phyloP scores from a whole-genome alignment of 2,329 filamentous ascomycete species.

The Hirsutella rhossiliensis region DNA sequence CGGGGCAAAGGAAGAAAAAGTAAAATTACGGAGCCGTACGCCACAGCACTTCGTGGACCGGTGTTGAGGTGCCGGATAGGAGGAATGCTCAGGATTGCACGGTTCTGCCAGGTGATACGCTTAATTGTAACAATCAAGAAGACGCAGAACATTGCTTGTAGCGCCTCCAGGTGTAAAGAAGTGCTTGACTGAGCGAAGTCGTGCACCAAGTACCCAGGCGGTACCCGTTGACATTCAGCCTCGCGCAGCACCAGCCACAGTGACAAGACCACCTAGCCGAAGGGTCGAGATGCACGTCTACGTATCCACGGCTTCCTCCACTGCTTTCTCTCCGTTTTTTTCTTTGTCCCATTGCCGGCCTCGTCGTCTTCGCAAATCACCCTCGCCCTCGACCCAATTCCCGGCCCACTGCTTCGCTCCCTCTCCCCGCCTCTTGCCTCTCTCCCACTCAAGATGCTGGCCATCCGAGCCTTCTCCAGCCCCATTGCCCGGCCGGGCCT shows the following conservation, averaged over 20 bases:
- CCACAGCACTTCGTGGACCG: no score
- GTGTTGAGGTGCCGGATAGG: no score
- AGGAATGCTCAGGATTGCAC: no score
- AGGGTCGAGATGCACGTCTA: constrained; percentile 4
- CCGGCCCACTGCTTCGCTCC: background rate
- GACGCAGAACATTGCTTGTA: no score
- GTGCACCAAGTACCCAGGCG: background rate
- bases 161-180: no score
- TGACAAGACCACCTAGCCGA: background rate
- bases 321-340: constrained; percentile 12
- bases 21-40: constrained; percentile 4
- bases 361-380: background rate
- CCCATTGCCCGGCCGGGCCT: constrained; percentile 70
- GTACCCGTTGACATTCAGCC: no score
- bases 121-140: no score
- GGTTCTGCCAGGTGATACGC: no score
- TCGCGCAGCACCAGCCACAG: background rate
- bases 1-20: constrained; percentile 7
- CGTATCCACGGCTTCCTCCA: constrained; percentile 6
- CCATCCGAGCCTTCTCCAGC: constrained; percentile 64
- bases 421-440: constrained; percentile 4
- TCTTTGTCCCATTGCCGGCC: constrained; percentile 7
- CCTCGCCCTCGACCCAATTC: background rate
- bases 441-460: constrained; percentile 56
- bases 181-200: no score